These are phyloP conservation scores for Leptosphaerulina australis DNA, from an alignment of 2,329 filamentous ascomycete genomes.

Conservation along the genomic window DNA sequence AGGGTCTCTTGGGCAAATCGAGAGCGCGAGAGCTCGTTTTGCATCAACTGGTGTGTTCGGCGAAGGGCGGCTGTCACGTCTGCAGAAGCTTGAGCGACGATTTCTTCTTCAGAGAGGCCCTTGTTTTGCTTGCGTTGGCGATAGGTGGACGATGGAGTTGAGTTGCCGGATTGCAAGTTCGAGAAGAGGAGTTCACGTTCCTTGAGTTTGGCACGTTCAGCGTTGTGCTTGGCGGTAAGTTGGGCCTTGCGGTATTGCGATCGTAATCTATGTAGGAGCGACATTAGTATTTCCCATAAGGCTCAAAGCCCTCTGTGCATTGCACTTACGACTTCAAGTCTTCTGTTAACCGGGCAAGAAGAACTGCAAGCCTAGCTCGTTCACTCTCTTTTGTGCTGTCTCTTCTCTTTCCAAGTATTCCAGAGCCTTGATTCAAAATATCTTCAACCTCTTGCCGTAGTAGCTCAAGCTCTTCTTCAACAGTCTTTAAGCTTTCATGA, in stretches of 20 bases:
- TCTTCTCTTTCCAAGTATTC: constrained; percentile 41
- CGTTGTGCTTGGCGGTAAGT: constrained; percentile 74
- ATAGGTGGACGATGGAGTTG: constrained; percentile 44
- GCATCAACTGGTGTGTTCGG: constrained; percentile 85
- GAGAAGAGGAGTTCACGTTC: constrained; percentile 79
- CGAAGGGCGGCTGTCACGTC: constrained; percentile 86
- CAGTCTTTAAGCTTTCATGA: constrained; percentile 74
- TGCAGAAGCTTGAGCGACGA: constrained; percentile 74
- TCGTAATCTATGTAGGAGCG: constrained; percentile 55
- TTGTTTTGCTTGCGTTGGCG: constrained; percentile 50
- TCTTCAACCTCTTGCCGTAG: constrained; percentile 79
- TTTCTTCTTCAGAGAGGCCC: constrained; percentile 71
- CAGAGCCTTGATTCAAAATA: constrained; percentile 56
- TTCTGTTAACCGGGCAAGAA: constrained; percentile 68
- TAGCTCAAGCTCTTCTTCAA: constrained; percentile 83
- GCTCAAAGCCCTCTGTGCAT: not conserved
- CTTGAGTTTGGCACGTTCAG: constrained; percentile 73
- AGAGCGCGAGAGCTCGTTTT: constrained; percentile 81
- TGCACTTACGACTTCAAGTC: constrained; percentile 73
- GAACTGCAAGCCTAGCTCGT: constrained; percentile 68
- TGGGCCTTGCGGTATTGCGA: constrained; percentile 81
- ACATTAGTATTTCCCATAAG: constrained; percentile 2
- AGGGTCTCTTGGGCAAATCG: constrained; percentile 90
- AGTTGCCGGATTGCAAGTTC: constrained; percentile 59
- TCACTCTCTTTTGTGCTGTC: constrained; percentile 65